Percentiles rank a stretch among this genome's conserved stretches.
Evolutionary conservation across 768 basidiomycete genomes (phyloP).

Genomic region (Lepiota brunneoincarnata): DNA sequence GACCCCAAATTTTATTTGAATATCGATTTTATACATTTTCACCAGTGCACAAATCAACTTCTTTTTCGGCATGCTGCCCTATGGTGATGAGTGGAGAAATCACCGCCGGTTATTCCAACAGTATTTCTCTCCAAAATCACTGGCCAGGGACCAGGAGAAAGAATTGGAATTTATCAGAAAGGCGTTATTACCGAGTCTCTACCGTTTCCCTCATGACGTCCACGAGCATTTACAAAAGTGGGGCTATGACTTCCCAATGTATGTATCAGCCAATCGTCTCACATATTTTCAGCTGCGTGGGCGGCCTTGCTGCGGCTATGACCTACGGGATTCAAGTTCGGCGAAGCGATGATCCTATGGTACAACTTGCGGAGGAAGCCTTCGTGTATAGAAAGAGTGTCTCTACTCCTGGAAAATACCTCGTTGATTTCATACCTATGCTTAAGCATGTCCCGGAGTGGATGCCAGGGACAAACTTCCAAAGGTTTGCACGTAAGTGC

Average conservation of each 20-base stretch:
- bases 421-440: conserved; percentile 12
- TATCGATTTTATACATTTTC: not conserved
- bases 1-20: no score
- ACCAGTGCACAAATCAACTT: no score
- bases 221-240: conserved; percentile 1
- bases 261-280: no score
- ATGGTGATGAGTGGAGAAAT: no score
- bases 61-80: no score
- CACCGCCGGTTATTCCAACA: no score
- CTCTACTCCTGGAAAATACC: conserved; percentile 7
- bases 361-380: conserved; percentile 7
- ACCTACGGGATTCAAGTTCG: conserved; percentile 9
- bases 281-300: not conserved
- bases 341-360: conserved; percentile 5
- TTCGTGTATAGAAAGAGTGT: not conserved
- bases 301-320: conserved; percentile 1
- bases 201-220: no score
- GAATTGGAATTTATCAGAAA: no score
- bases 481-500: conserved; percentile 1
- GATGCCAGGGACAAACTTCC: conserved; percentile 13
- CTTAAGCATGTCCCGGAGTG: conserved; percentile 14
- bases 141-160: conserved; percentile 6
- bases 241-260: no score
- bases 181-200: no score
- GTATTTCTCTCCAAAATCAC: conserved; percentile 25